Conservation (phyloP, 2,329 filamentous ascomycete species). For the Didymella glomerata region DNA sequence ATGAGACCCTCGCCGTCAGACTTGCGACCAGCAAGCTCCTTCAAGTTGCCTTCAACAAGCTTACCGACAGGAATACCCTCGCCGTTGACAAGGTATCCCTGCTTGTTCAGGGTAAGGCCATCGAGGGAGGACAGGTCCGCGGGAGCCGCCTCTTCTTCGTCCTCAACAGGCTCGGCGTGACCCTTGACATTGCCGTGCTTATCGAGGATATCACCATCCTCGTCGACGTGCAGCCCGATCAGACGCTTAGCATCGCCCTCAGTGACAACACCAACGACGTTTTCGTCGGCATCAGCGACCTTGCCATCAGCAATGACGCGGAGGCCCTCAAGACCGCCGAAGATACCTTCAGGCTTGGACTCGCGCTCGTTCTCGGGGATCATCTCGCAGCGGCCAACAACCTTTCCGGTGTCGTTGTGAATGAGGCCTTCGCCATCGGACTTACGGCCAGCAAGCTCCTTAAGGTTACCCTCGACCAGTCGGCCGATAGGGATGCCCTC, state of each 20-base stretch:
- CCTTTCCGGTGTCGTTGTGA: constrained; percentile 74
- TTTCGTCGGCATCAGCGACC: constrained; percentile 60
- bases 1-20: constrained; percentile 65
- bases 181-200: constrained; percentile 69
- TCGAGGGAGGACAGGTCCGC: constrained; percentile 63
- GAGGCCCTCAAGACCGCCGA: constrained; percentile 59
- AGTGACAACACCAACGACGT: constrained; percentile 61
- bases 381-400: constrained; percentile 73
- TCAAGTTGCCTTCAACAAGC: constrained; percentile 64
- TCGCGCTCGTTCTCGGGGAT: constrained; percentile 71
- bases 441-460: constrained; percentile 72
- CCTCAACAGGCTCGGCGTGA: constrained; percentile 64
- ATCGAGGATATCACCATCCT: constrained; percentile 70
- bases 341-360: constrained; percentile 59
- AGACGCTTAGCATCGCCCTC: constrained; percentile 68
- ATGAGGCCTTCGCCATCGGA: constrained; percentile 76
- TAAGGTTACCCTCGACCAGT: constrained; percentile 71
- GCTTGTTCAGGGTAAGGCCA: constrained; percentile 65
- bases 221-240: constrained; percentile 66
- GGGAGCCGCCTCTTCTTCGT: constrained; percentile 54
- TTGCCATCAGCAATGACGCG: constrained; percentile 59
- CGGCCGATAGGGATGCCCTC: constrained; percentile 65
- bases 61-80: constrained; percentile 65
- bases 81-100: constrained; percentile 63
- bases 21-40: constrained; percentile 64